Base-by-base conservation (phyloP, 2,329 filamentous ascomycete genomes). In the Coniochaeta sp. region DNA sequence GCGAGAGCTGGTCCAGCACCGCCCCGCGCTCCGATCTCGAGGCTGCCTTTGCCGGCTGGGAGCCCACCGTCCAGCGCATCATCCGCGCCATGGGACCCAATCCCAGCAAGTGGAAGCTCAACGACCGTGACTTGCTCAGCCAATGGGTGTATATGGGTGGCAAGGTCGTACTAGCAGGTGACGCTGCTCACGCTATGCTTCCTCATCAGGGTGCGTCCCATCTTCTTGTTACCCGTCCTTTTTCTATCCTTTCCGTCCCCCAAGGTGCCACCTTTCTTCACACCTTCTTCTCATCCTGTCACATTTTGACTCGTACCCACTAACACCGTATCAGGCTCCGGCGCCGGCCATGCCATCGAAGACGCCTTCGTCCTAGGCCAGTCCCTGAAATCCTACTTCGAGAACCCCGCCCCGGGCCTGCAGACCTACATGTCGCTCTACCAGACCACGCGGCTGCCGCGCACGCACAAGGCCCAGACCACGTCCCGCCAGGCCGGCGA, bases 1-100 rank as follows among this genome's bases (percentile, higher is more conserved):
- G 90, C 58, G 93, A 99, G 71, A 99, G 95, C 96, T 99, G 95
- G 95, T 87, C 89, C 65, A 99, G 96, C 76, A 85, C 96, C 60
- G 89, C 93, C 16, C 84, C 95, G 62, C 34, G 34, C 6, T 12
- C 34, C 34, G 34, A 38, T 38, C 34, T 38, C 34, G 40, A 68
- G 50, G 57, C 28, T 2, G 63, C 63, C 38, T 66, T 66, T 52
- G 54, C 17, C 12, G 64, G 64, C 52, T 66, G 56, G 38, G 62
- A 65, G 40, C 59, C 58, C 14, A 54, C 62, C 5, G 63, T 64
- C 26, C 59, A 62, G 31, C 38, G 59, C 36, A 31, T 66, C 19
- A 61, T 67, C 8, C 19, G 11, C 3, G 54, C 65, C n/a, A 58
- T 65, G 36, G 60, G 60, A 17, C 60, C 62, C 22, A 47, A 54